These are phyloP conservation scores for Fusarium foetens DNA, from an alignment of 2,329 filamentous ascomycete genomes.

Conservation along the genomic window DNA sequence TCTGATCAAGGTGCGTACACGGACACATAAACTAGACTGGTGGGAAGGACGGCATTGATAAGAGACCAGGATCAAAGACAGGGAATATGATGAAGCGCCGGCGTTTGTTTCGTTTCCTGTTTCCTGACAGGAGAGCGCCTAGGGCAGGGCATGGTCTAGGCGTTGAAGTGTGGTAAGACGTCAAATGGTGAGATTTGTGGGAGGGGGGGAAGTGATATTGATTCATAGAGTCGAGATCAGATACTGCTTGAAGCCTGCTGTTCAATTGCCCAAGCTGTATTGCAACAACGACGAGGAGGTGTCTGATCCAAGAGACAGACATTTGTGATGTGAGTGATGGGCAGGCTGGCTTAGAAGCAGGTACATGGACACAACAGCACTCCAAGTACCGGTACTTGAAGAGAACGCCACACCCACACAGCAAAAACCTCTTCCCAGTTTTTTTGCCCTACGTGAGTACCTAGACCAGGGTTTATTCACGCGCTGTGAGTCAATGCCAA, in stretches of 20 bases:
- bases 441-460: not conserved
- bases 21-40: slow-evolving; percentile 1
- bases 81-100: slow-evolving; percentile 39
- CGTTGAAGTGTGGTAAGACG: slow-evolving; percentile 20
- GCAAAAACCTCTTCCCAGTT: slow-evolving; percentile 13
- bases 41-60: slow-evolving; percentile 19
- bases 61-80: slow-evolving; percentile 30
- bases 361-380: slow-evolving; percentile 23
- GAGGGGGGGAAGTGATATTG: slow-evolving; percentile 18
- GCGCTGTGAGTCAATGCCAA: slow-evolving; percentile 14
- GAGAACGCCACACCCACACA: slow-evolving; percentile 30
- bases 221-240: not conserved
- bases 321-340: not conserved
- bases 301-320: slow-evolving; percentile 5
- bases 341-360: not conserved
- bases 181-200: slow-evolving; percentile 13
- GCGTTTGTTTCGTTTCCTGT: slow-evolving; percentile 46
- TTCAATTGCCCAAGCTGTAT: not conserved
- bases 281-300: slow-evolving; percentile 15
- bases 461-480: slow-evolving; percentile 15
- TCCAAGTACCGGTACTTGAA: slow-evolving; percentile 40
- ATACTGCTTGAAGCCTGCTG: not conserved
- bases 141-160: slow-evolving; percentile 24
- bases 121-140: slow-evolving; percentile 42
- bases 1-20: slow-evolving; percentile 2